Base-by-base conservation (phyloP, 176 grass and related monocot genomes). In the Saccharum spontaneum region DNA sequence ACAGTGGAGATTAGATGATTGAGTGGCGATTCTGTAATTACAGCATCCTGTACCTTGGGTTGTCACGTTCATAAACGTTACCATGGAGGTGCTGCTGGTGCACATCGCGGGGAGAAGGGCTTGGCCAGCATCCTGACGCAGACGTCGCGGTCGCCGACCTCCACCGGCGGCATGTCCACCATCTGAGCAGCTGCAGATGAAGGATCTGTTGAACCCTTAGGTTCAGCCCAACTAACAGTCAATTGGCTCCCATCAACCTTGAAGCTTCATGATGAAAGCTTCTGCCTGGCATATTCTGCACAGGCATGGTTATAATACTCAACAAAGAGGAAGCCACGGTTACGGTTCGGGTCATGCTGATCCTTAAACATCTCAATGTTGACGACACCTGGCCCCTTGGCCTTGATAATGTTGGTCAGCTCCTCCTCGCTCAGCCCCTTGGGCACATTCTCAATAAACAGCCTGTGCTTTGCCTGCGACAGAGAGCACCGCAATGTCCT, bases 351-450 rank as follows among this genome's bases (percentile, higher is more conserved):
- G 54, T 96, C 92, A 82, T 99, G 93, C 82, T 88, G 85, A 92
- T 99, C 97, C 93, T 96, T 99, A 77, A 99, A 99, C 86, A 92
- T 94, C 84, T 99, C 97, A 18, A 99, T 84, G 79, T 96, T 91
- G 48, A 96, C 88, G 62, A 96, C 91, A 67, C 97, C 97, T 43
- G 97, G 93, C 41, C 91, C 91, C 77, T 89, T 92, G 4, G 79
- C 91, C n/a, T 94, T 85, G 20, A 99, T 93, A 83, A 96, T 91
- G 55, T 82, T 94, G n/a, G 79, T 90, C 31, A 99, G 82, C 50
- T 99, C 93, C 10, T 94, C 97, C 81, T 99, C 97, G 31, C 91
- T 79, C 88, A 99, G 92, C 48, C 93, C 91, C 84, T 99, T 99
- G 4, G 97, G 97, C 55, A 99, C 93, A 88, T 99, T 99, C 26